Conservation (phyloP, 345 rosid genomes). For the Raphanus sativus region DNA sequence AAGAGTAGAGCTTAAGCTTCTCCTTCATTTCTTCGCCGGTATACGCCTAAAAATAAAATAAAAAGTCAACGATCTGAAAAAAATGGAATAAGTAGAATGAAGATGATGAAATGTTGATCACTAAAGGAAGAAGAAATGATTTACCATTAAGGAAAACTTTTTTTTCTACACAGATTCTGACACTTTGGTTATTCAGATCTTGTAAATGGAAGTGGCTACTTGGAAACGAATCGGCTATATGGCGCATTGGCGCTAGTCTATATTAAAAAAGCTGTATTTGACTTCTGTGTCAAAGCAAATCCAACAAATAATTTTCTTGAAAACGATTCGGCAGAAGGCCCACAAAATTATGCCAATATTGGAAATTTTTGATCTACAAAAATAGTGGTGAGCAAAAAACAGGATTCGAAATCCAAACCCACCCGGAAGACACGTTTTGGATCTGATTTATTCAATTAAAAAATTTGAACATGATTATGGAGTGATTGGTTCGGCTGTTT, state of each 20-base stretch:
- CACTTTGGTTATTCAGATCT: background rate
- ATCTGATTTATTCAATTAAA: too few species aligned
- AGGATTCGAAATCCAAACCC: too few species aligned
- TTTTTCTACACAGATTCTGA: background rate
- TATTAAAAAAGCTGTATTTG: background rate
- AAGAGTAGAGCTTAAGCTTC: constrained; percentile 52
- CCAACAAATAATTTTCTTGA: too few species aligned
- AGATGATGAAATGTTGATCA: background rate
- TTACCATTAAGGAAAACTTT: background rate
- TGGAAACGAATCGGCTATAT: background rate
- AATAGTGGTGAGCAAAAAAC: too few species aligned
- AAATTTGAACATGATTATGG: too few species aligned
- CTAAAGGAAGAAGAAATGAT: background rate
- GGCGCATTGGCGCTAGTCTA: background rate
- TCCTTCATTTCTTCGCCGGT: constrained; percentile 22
- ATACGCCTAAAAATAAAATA: constrained; percentile 12
- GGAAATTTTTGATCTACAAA: background rate
- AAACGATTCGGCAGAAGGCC: background rate
- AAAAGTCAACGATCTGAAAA: background rate
- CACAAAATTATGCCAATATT: background rate
- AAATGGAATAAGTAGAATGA: background rate
- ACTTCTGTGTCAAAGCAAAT: background rate
- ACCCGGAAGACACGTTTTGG: too few species aligned
- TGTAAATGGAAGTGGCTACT: background rate
- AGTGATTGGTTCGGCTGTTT: too few species aligned